Conservation (phyloP, 352 stramenopile genomes). For the Globisporangium alternatum region DNA sequence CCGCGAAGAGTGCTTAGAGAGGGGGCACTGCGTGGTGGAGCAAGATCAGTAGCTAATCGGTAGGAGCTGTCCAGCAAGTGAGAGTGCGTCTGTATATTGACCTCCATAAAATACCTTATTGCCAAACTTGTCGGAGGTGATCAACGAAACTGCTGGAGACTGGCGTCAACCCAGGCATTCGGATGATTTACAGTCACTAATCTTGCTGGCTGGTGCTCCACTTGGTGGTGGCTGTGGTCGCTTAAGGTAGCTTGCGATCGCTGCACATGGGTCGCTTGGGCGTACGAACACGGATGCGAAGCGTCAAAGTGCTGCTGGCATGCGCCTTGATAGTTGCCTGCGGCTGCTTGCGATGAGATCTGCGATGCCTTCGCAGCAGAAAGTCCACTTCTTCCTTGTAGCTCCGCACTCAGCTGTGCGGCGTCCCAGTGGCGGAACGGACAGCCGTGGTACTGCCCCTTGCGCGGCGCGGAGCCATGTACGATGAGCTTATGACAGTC, state of each 20-base stretch:
- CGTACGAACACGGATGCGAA: constrained; percentile 28
- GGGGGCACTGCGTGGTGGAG: not conserved
- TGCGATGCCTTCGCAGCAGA: constrained; percentile 16
- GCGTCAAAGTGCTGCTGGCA: constrained; percentile 51
- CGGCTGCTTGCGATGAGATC: constrained; percentile 32
- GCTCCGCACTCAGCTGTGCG: constrained; percentile 35
- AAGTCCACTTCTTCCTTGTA: constrained; percentile 53
- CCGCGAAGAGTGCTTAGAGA: not conserved
- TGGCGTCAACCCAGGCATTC: constrained; percentile 53
- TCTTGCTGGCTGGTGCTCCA: not conserved
- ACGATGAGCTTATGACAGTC: constrained; percentile 58
- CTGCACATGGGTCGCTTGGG: not conserved
- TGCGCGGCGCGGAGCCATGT: constrained; percentile 30
- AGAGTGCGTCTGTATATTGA: not conserved
- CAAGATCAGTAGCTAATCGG: not conserved
- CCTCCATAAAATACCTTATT: not conserved
- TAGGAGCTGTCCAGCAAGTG: not conserved
- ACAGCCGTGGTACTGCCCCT: constrained; percentile 74
- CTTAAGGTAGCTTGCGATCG: not conserved
- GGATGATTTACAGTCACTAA: constrained; percentile 31
- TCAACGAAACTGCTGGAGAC: constrained; percentile 21
- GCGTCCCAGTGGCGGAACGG: constrained; percentile 77
- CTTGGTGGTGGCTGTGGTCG: not conserved
- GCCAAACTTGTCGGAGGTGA: not conserved
- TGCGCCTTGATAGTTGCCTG: constrained; percentile 37